A percentile compares a stretch with the other conserved stretches of the same genome.
These are phyloP conservation scores for Xylariaceae sp. DNA, from an alignment of 2,329 filamentous ascomycete species.

Conservation along the genomic window DNA sequence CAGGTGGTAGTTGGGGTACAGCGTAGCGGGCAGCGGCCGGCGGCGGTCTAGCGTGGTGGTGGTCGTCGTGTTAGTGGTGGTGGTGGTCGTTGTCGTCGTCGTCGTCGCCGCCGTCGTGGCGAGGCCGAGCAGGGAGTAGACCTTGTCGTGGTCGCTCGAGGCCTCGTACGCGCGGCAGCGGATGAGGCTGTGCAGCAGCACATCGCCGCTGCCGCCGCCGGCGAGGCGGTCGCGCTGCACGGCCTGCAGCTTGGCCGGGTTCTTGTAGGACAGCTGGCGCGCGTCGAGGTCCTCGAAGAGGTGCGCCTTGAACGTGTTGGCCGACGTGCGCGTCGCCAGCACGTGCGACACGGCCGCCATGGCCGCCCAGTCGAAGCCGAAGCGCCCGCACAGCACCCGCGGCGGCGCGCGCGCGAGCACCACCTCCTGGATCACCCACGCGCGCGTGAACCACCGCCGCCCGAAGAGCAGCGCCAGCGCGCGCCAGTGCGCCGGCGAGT, in stretches of 20 bases:
- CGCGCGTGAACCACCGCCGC: conserved; percentile 12
- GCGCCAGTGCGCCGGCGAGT: conserved; percentile 7
- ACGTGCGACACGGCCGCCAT: conserved; percentile 10
- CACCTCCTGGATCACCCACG: conserved; percentile 16
- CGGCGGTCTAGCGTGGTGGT: no score
- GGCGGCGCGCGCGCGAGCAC: conserved; percentile 7
- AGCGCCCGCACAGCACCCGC: conserved; percentile 11
- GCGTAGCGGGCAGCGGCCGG: background rate
- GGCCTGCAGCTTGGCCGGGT: conserved; percentile 10
- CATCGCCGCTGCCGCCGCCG: background rate
- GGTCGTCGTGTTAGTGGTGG: no score
- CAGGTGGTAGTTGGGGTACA: conserved; percentile 9
- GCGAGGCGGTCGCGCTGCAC: conserved; percentile 5
- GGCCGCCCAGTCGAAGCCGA: conserved; percentile 8
- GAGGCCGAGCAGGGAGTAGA: conserved; percentile 13
- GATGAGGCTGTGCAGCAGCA: conserved; percentile 12
- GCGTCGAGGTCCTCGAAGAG: conserved; percentile 2
- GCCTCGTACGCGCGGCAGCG: conserved; percentile 14
- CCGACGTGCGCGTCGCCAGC: conserved; percentile 6
- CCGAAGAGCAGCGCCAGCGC: conserved; percentile 11
- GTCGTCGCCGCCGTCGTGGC: no score
- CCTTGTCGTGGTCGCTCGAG: conserved; percentile 9
- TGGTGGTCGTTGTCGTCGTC: no score
- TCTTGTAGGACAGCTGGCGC: conserved; percentile 11
- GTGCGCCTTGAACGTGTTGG: conserved; percentile 8